Evolutionary conservation across 2,329 filamentous ascomycete species (phyloP), one percentile per base, ranked within the genome.

Genomic region (Pseudogymnoascus sp.): DNA sequence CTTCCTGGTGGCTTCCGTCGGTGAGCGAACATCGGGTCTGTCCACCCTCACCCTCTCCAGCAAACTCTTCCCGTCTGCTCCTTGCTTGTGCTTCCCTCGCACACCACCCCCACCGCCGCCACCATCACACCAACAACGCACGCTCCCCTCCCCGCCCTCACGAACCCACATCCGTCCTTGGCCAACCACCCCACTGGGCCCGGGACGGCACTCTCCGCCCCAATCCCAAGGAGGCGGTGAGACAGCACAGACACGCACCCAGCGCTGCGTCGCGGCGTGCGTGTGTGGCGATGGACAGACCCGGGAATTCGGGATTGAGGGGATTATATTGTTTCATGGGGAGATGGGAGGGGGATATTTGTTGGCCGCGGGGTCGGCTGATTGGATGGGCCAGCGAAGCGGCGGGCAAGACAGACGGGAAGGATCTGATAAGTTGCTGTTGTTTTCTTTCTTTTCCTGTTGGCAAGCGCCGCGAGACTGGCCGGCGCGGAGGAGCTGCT

Each of bases 161-260:
- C 26, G 26, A 47, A 15, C 15, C 13, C 42, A 26, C 31, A 33
- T 7, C 42, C 13, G 6, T 53, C 8, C 44, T 53, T 53, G 44
- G 23, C 23, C 23, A 53, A 53, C 44, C 44, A 50, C 21, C 44
- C 44, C 44, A 23, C 23, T 23, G 44, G 44, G 44, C 15, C 44
- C 44, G 44, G 44, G 17, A n/a, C 44, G 44, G 44, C 23, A 50
- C 44, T 50, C 44, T 50, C 44, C 44, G 44, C 44, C 44, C 44
- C 44, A 50, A 50, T 50, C 44, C 44, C 44, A 53, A 53, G 44
- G 44, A 53, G 11, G 44, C 44, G 44, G 44, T 53, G 44, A 53
- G 44, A 53, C 44, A 53, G 44, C 44, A 31, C 44, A 28, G 44
- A 50, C 44, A 53, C 15, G 15, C 23, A n/a, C 23, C 23, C 23